Evolutionary conservation across 495 filamentous ascomycete species (phyloP), one percentile per base, ranked within the genome.

Genomic region (Xeromyces bisporus): DNA sequence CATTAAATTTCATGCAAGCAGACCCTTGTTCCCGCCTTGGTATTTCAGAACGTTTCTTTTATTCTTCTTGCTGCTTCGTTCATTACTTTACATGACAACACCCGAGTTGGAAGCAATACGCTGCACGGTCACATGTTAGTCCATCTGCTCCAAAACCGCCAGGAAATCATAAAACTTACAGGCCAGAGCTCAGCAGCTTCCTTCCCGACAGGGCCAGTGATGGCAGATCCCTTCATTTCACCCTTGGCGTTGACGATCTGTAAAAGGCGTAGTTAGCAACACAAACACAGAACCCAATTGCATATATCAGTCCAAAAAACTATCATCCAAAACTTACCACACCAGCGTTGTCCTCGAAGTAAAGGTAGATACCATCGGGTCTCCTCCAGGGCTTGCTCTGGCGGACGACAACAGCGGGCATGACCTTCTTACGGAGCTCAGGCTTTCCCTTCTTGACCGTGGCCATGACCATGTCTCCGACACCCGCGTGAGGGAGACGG

Each of bases 391-490:
- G 89, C 76, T 99, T 99, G 66, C 77, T 80, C 72, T 97, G 87
- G 56, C 89, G 73, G 54, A 94, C 86, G 49, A 97, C 81, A 48
- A 97, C 87, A 44, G 86, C 87, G 40, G 87, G 89, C 85, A 94
- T 93, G 64, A 97, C 87, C 77, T 97, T 97, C 80, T 97, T 97
- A 56, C 87, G 71, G 50, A 97, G 68, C 67, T 97, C 87, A 29
- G 89, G 87, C 80, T 97, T 97, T 58, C 87, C 85, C 81, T 99
- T 99, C 80, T 99, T 96, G 65, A 99, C 91, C 40, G 91, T 96
- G 37, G 87, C 85, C 91, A 97, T 97, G 48, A 97, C 91, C 89
- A 97, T 96, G 68, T 97, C 89, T 46, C 86, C 87, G 49, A 96
- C 91, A 72, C 89, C 89, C 31, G 78, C 89, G 48, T 91, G 91